Conservation (phyloP, 345 rosid species). For the thale cress (Arabidopsis thaliana) region TAIR10.1 NC_003076.8:22765001-22765500, state of each 20-base stretch:
- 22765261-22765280: slow-evolving; percentile 26
- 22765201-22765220: slow-evolving; percentile 15
- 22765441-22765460: slow-evolving; percentile 23
- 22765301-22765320: slow-evolving; percentile 10
- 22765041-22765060: too few relatives aligned
- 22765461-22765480: neutral
- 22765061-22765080: too few relatives aligned
- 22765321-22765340: slow-evolving; percentile 32
- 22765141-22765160: too few relatives aligned
- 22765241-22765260: slow-evolving; percentile 48
- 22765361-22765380: slow-evolving; percentile 31
- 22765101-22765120: too few relatives aligned
- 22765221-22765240: slow-evolving; percentile 40
- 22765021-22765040: too few relatives aligned
- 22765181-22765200: neutral
- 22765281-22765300: slow-evolving; percentile 44
- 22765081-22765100: too few relatives aligned
- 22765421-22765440: slow-evolving; percentile 7
- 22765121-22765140: neutral
- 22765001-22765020: too few relatives aligned
- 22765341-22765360: slow-evolving; percentile 33
- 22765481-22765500: neutral
- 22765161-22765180: neutral
- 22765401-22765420: slow-evolving; percentile 13
- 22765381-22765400: slow-evolving; percentile 18